Base-by-base conservation (phyloP, 441 rosid genomes). In the Dalechampia spathulata region DNA sequence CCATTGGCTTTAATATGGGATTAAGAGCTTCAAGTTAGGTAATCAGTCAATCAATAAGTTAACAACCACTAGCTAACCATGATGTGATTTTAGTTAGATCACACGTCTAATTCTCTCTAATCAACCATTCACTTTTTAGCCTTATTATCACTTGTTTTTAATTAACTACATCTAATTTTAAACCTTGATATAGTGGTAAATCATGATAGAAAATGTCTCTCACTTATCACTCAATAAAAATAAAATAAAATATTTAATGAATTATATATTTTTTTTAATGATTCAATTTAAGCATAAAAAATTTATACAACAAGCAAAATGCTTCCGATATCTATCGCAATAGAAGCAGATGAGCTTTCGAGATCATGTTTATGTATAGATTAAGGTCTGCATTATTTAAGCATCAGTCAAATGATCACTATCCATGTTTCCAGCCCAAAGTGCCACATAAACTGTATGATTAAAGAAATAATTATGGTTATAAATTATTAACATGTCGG, bases 31-130 rank as follows among this genome's bases (percentile, higher is more conserved):
- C 6, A 51, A 26, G 69, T 72, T 72, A 61, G 78, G 73, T 63
- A 54, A 50, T 55, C 78, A 65, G 71, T 76, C 76, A 70, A 30
- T 52, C 44, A 36, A 65, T 65, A n/a, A 62, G 38, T 62, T 66
- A 67, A 69, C 70, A 21, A 55, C 71, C 72, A 45, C 52, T 66
- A 69, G 58, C 41, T 8, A 15, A 38, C 14, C 67, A 7, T 26
- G 71, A 62, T 72, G 70, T 72, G 75, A 58, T 61, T 65, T 62
- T 23, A 39, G 23, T 53, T 54, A 45, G 81, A 76, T 72, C 60
- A 55, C 58, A 50, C 23, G 73, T 70, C 73, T 39, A 60, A 64
- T 19, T 71, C 15, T 0, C n/a, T 27, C 17, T 10, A 3, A 1
- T 15, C 23, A 6, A 21, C 10, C 7, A 37, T 3, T 7, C 17